phyloP scores from a whole-genome alignment of 192 early-diverging fungal genomes.

The Geosiphon pyriformis region DNA sequence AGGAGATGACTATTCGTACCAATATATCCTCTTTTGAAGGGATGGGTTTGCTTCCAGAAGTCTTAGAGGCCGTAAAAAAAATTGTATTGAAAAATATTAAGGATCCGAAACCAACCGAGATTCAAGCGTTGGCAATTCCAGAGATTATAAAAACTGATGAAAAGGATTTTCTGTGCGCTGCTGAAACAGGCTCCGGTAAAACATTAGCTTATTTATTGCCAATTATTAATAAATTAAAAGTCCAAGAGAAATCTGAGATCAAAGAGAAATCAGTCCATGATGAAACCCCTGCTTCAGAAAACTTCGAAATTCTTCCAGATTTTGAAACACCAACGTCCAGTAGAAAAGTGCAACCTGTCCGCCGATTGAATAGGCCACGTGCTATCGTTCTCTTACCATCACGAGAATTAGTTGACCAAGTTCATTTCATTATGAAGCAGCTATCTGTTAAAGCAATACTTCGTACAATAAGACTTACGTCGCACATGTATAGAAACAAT shows the following conservation, averaged over 20 bases:
- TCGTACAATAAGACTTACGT: constrained; percentile 58
- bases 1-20: constrained; percentile 27
- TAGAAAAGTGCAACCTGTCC: constrained; percentile 34
- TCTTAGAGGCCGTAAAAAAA: constrained; percentile 44
- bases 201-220: constrained; percentile 85
- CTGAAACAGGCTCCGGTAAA: constrained; percentile 91
- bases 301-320: background rate
- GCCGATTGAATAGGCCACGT: constrained; percentile 69
- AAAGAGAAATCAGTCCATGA: constrained; percentile 3
- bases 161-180: constrained; percentile 66
- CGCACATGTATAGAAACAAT: constrained; percentile 39
- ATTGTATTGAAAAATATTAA: constrained; percentile 26
- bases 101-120: constrained; percentile 62
- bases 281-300: constrained; percentile 12
- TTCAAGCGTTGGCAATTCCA: constrained; percentile 81
- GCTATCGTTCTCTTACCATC: constrained; percentile 85
- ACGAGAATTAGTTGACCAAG: constrained; percentile 80
- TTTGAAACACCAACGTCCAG: constrained; percentile 4
- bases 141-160: constrained; percentile 44
- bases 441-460: constrained; percentile 65
- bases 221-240: constrained; percentile 68
- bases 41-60: constrained; percentile 55
- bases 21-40: constrained; percentile 47
- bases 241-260: constrained; percentile 45
- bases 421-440: constrained; percentile 65